Evolutionary conservation across 768 basidiomycete genomes (phyloP), one percentile per base, ranked within the genome.

Genomic region (Chalciporus sphaerocephalus): DNA sequence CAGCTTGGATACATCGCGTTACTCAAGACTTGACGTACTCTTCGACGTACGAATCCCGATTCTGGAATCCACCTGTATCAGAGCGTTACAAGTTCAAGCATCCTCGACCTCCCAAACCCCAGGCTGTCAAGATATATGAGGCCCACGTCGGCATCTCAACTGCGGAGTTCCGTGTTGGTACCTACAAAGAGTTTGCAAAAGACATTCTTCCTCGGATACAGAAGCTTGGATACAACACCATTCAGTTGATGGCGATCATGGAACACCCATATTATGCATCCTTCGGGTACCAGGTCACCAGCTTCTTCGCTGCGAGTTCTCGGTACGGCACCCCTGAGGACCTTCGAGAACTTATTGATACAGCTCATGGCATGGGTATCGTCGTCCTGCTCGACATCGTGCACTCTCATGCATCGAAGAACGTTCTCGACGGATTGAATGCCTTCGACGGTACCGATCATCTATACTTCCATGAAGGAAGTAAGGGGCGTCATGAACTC

Each of bases 191-290:
- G 67, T 99, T 99, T 57, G 94, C 92, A 21, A 67, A 70, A 44
- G 77, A 95, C 60, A 68, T 88, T 37, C 75, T 99, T 16, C 89
- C 88, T 36, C 76, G 94, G 51, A 98, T 99, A 64, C 83, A 84
- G 64, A 81, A 81, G 46, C 75, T 98, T 20, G 96, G 93, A 8
- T 99, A 99, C 69, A 99, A 98, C 62, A 81, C 84, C 43, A 97
- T 99, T 52, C 96, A 99, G 68, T 76, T 98, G 56, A 99, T 99
- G 96, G 96, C 92, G 13, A 75, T 96, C 48, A 94, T 96, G 92
- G 93, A 96, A 64, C 93, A 97, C 61, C 89, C 94, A 2, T 97
- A 97, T 65, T 97, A 97, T 67, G 93, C 93, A 51, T 97, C 95
- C 1, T 99, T 99, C 61, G 96, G 96, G 12, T 99, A 99, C 68